Conservation (phyloP, 805 yeast species). For the Danielia reshetovae region DNA sequence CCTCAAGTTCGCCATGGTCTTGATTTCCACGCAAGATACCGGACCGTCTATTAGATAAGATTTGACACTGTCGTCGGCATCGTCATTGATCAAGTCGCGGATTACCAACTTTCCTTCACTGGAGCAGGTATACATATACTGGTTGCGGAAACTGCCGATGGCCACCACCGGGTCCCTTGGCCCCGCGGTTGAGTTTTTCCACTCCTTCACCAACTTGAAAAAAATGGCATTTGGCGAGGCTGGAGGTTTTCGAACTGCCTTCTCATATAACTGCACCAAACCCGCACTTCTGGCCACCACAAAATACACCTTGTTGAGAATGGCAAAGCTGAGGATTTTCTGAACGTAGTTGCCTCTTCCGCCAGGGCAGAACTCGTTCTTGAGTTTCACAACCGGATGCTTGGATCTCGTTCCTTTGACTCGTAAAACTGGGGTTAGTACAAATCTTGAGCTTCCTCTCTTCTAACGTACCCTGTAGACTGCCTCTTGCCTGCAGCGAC, state of each 20-base stretch:
- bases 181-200: constrained; percentile 24
- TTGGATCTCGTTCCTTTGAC: constrained; percentile 8
- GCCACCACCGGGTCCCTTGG: constrained; percentile 22
- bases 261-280: constrained; percentile 27
- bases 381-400: constrained; percentile 9
- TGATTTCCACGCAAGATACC: constrained; percentile 19
- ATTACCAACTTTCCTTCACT: constrained; percentile 30
- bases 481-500: constrained; percentile 8
- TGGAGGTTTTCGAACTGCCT: background rate
- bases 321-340: constrained; percentile 18
- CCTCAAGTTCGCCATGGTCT: constrained; percentile 6
- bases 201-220: constrained; percentile 27
- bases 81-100: constrained; percentile 36
- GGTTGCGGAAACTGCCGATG: constrained; percentile 23
- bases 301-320: constrained; percentile 19
- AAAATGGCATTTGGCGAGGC: background rate
- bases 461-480: constrained; percentile 15
- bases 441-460: background rate
- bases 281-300: constrained; percentile 25
- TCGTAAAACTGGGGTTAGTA: constrained; percentile 17
- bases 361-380: constrained; percentile 15
- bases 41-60: constrained; percentile 24
- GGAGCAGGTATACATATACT: constrained; percentile 31
- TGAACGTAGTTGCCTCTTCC: constrained; percentile 18
- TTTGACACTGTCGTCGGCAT: constrained; percentile 25